These are phyloP conservation scores for Fusarium sp. DNA, from an alignment of 2,329 filamentous ascomycete genomes.

Conservation along the genomic window DNA sequence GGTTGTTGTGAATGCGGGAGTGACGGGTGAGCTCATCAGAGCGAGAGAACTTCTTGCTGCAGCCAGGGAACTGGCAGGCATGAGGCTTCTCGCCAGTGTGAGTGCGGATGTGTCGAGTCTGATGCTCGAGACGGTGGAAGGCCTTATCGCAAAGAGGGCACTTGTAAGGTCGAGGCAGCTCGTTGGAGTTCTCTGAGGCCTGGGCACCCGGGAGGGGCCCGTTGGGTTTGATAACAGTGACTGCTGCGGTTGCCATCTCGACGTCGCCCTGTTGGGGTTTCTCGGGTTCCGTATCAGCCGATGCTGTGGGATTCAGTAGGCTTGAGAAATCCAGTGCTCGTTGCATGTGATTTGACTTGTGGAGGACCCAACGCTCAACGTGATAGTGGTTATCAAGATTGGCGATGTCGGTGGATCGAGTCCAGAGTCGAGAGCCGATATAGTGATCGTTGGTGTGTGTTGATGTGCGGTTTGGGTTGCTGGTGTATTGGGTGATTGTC, in stretches of 20 bases:
- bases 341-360: constrained; percentile 74
- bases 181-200: constrained; percentile 65
- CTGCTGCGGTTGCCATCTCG: constrained; percentile 64
- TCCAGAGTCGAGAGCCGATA: constrained; percentile 18
- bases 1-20: constrained; percentile 98
- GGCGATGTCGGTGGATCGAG: constrained; percentile 1
- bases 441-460: constrained; percentile 10
- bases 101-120: constrained; percentile 90
- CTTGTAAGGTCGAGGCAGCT: constrained; percentile 97
- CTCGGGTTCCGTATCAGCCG: constrained; percentile 40
- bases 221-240: constrained; percentile 70
- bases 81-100: constrained; percentile 99
- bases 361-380: constrained; percentile 34
- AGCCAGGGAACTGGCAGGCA: constrained; percentile 93
- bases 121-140: constrained; percentile 97
- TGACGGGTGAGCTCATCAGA: constrained; percentile 97
- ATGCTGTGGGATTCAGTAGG: constrained; percentile 72
- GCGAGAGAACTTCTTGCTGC: constrained; percentile 96
- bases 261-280: constrained; percentile 48
- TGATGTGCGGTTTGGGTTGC: constrained; percentile 1
- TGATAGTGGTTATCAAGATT: constrained; percentile 21
- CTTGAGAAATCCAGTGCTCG: constrained; percentile 80
- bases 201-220: constrained; percentile 73
- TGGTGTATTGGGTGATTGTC: constrained; percentile 6
- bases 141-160: constrained; percentile 98